phyloP scores from a whole-genome alignment of 78 protist genomes.

The Bigelowiella natans region DNA sequence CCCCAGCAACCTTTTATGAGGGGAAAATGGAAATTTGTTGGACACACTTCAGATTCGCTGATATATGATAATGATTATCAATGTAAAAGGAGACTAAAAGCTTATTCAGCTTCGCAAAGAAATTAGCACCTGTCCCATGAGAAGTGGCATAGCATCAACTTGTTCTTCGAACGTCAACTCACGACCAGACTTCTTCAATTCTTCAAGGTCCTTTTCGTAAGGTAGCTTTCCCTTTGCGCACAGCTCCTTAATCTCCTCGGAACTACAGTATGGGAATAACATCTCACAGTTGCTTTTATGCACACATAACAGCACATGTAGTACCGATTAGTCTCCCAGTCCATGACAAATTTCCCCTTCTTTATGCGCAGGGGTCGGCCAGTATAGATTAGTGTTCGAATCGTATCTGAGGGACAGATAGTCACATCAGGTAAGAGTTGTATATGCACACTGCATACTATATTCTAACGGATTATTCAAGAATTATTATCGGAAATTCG shows the following conservation, averaged over 20 bases:
- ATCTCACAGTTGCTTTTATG: too few relatives aligned
- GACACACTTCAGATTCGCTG: too few relatives aligned
- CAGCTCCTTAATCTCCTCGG: neutral
- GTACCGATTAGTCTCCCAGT: conserved; percentile 22
- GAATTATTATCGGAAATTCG: too few relatives aligned
- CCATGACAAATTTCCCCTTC: neutral
- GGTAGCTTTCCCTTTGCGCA: neutral
- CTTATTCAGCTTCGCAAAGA: too few relatives aligned
- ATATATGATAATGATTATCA: too few relatives aligned
- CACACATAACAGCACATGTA: too few relatives aligned
- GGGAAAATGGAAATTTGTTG: too few relatives aligned
- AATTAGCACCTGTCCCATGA: neutral
- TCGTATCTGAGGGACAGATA: neutral
- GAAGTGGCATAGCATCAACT: neutral
- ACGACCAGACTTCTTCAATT: neutral
- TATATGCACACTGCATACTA: too few relatives aligned
- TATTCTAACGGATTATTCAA: too few relatives aligned
- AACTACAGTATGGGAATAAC: too few relatives aligned
- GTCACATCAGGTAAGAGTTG: too few relatives aligned
- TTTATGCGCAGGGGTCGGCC: conserved; percentile 21
- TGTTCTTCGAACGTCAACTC: neutral
- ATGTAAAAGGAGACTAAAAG: too few relatives aligned
- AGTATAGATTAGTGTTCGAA: conserved; percentile 20
- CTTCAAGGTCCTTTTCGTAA: neutral
- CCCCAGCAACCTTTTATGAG: neutral